These are phyloP conservation scores for Populus hybrid DNA, from an alignment of 441 rosid species.

Conservation along the genomic window DNA sequence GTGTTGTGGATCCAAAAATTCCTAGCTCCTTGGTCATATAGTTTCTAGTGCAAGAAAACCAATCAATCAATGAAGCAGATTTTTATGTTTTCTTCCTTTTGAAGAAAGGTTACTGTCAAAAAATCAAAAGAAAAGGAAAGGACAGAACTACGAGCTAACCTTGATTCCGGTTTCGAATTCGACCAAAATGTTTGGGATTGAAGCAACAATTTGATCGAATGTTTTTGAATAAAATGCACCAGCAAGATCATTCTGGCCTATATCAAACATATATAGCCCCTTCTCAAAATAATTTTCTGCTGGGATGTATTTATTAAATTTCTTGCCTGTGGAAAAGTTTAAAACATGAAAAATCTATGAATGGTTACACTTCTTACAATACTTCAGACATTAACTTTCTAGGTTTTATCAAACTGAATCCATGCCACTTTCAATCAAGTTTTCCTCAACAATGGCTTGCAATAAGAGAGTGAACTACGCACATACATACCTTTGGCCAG, in stretches of 20 bases:
- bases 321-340: conserved; percentile 43
- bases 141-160: conserved; percentile 36
- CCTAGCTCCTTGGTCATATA: conserved; percentile 78
- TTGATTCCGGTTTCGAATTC: conserved; percentile 76
- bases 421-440: neutral
- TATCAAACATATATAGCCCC: conserved; percentile 89
- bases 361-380: neutral
- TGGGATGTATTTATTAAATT: conserved; percentile 56
- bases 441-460: neutral
- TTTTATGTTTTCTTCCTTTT: neutral
- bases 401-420: neutral
- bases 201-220: conserved; percentile 73
- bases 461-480: neutral
- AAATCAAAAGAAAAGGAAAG: neutral
- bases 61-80: neutral
- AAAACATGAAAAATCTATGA: neutral
- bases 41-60: conserved; percentile 33
- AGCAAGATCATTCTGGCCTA: conserved; percentile 96
- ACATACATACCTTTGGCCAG: conserved; percentile 45
- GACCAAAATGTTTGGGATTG: conserved; percentile 56
- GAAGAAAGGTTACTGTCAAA: neutral
- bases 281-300: conserved; percentile 55
- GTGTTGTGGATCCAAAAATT: conserved; percentile 94
- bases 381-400: neutral
- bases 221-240: conserved; percentile 91